phyloP scores from a whole-genome alignment of 129 eudicot genomes.

The Escallonia rubra region DNA sequence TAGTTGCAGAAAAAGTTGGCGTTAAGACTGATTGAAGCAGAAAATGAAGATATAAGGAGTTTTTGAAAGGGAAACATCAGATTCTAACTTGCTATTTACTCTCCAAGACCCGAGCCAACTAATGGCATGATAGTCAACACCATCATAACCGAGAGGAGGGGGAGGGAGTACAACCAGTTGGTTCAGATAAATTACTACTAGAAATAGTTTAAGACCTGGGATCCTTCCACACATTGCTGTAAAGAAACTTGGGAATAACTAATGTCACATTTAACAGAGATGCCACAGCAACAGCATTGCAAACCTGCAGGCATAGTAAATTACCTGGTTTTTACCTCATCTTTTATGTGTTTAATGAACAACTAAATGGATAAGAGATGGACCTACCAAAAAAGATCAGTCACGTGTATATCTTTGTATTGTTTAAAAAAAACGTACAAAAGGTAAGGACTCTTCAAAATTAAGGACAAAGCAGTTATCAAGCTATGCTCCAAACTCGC shows the following conservation, averaged over 20 bases:
- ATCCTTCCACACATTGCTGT: constrained; percentile 95
- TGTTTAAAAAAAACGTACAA: not conserved
- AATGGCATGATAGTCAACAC: too few species aligned
- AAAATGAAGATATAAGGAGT: too few species aligned
- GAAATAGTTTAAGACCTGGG: constrained; percentile 52
- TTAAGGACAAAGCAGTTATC: too few species aligned
- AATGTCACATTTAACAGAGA: constrained; percentile 85
- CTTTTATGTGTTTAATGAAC: not conserved
- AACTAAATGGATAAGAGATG: not conserved
- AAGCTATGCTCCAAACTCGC: too few species aligned
- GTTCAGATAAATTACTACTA: not conserved
- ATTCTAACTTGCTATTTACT: too few species aligned
- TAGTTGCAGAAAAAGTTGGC: too few species aligned
- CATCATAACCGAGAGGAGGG: too few species aligned
- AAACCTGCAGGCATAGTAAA: constrained; percentile 52
- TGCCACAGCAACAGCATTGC: constrained; percentile 98
- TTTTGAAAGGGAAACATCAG: too few species aligned
- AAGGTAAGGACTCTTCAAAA: not conserved
- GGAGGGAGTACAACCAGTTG: not conserved
- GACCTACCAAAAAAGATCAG: not conserved
- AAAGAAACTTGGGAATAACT: constrained; percentile 88
- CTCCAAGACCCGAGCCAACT: too few species aligned
- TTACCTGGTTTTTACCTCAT: not conserved
- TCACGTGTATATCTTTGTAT: not conserved
- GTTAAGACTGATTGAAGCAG: too few species aligned